Evolutionary conservation across 371 early-diverging fungal species (phyloP).

Genomic region (Syncephalastrum contaminatum): DNA sequence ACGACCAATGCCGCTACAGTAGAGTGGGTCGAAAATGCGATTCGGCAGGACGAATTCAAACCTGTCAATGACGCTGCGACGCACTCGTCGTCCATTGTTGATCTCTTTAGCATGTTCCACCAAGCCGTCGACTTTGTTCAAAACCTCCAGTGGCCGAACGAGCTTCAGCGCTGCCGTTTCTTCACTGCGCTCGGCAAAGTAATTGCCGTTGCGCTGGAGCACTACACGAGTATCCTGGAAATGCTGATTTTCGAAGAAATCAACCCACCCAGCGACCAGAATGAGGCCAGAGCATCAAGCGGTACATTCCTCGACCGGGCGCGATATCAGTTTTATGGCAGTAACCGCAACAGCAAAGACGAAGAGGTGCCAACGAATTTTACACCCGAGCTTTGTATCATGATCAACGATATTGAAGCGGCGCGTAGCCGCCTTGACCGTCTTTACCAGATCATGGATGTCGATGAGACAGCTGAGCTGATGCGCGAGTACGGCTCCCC

Average conservation of each 20-base stretch:
- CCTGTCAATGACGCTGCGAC: conserved; percentile 58
- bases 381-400: conserved; percentile 60
- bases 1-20: conserved; percentile 54
- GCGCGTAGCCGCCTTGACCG: conserved; percentile 61
- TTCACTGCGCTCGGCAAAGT: conserved; percentile 70
- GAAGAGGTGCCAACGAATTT: conserved; percentile 53
- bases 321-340: conserved; percentile 36
- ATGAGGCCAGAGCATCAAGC: conserved; percentile 10
- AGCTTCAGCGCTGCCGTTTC: conserved; percentile 65
- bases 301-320: conserved; percentile 40
- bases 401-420: conserved; percentile 69
- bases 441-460: conserved; percentile 65
- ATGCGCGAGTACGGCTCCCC: conserved; percentile 43
- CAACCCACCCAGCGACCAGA: conserved; percentile 18
- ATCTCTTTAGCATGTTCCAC: conserved; percentile 74
- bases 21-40: conserved; percentile 65
- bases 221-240: conserved; percentile 49
- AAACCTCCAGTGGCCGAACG: conserved; percentile 77
- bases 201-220: conserved; percentile 52
- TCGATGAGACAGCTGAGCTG: conserved; percentile 54
- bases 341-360: conserved; percentile 29
- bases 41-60: conserved; percentile 63
- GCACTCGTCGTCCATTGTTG: conserved; percentile 82
- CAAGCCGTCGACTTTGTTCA: conserved; percentile 72
- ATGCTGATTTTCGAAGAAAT: conserved; percentile 41